phyloP scores from a whole-genome alignment of 345 rosid genomes.

The Excoecaria cochinchinensis region DNA sequence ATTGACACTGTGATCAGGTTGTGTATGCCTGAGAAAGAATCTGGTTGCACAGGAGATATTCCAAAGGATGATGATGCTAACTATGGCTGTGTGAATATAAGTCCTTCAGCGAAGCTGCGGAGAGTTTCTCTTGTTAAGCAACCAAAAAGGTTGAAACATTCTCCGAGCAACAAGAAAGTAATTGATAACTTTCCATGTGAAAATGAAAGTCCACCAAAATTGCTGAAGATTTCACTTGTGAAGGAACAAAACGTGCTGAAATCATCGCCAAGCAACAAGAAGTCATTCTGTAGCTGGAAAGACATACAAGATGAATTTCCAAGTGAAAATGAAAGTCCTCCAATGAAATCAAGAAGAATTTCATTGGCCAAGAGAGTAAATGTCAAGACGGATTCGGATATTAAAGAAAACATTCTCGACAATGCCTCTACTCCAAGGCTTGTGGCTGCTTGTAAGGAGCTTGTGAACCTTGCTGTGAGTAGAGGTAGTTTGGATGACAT shows the following conservation, averaged over 20 bases:
- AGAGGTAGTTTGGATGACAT: constrained; percentile 78
- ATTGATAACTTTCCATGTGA: constrained; percentile 39
- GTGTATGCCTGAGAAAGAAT: constrained; percentile 38
- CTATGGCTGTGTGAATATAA: constrained; percentile 47
- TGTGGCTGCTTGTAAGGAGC: constrained; percentile 65
- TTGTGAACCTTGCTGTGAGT: constrained; percentile 54
- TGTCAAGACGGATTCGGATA: constrained; percentile 31
- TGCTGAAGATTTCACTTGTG: constrained; percentile 42
- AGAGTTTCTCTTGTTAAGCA: constrained; percentile 63
- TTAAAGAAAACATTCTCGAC: constrained; percentile 38
- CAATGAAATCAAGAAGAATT: constrained; percentile 50
- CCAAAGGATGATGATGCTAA: constrained; percentile 30
- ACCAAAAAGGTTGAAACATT: constrained; percentile 26
- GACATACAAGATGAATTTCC: constrained; percentile 39
- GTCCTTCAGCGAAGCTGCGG: constrained; percentile 62
- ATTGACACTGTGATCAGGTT: constrained; percentile 43
- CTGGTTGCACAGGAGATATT: constrained; percentile 13
- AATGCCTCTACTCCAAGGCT: constrained; percentile 31
- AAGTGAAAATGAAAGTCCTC: constrained; percentile 52
- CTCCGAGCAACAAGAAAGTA: constrained; percentile 33
- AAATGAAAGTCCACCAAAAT: constrained; percentile 52
- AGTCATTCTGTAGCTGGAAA: constrained; percentile 20
- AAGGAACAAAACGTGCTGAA: constrained; percentile 21
- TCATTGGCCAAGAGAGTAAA: constrained; percentile 44
- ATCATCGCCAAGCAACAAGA: neutral